Conservation (phyloP, 1,139 yeast genomes). For the Pichia kudriavzevii region DNA sequence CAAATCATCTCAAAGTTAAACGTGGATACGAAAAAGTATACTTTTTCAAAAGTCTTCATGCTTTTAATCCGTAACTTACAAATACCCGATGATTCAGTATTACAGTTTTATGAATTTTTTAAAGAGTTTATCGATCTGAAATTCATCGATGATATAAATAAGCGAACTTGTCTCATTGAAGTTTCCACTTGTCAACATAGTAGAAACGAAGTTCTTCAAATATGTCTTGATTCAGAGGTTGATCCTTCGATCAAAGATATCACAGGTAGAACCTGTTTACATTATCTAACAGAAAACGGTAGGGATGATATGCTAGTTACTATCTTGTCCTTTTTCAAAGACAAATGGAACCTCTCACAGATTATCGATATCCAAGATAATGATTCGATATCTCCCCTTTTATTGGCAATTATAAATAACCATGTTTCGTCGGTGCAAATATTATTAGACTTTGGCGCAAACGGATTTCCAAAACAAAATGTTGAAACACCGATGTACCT, state of each 20-base stretch:
- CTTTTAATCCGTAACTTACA: conserved; percentile 49
- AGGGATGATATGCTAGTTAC: conserved; percentile 47
- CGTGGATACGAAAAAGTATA: conserved; percentile 21
- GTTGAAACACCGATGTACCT: conserved; percentile 54
- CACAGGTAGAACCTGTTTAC: conserved; percentile 79
- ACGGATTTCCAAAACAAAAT: conserved; percentile 46
- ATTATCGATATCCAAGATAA: conserved; percentile 51
- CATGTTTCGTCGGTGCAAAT: conserved; percentile 49
- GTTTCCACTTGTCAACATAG: conserved; percentile 31
- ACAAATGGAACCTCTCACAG: conserved; percentile 2
- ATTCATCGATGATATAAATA: conserved; percentile 33
- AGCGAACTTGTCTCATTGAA: conserved; percentile 41
- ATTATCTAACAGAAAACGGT: conserved; percentile 75
- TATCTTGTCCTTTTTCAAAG: conserved; percentile 23
- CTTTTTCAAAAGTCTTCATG: conserved; percentile 52
- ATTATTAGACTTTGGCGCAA: conserved; percentile 43
- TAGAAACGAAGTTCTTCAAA: conserved; percentile 31
- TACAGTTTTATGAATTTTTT: conserved; percentile 38
- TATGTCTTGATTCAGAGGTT: conserved; percentile 27
- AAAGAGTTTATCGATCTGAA: conserved; percentile 36
- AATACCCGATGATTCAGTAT: conserved; percentile 42
- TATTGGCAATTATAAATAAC: conserved; percentile 68
- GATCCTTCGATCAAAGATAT: conserved; percentile 44
- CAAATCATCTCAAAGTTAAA: conserved; percentile 25
- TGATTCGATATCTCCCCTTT: conserved; percentile 72